A percentile compares a stretch with the other conserved stretches of the same genome.
Conservation (phyloP, 192 early-diverging fungal genomes). For the Backusella liffmaniae region DNA sequence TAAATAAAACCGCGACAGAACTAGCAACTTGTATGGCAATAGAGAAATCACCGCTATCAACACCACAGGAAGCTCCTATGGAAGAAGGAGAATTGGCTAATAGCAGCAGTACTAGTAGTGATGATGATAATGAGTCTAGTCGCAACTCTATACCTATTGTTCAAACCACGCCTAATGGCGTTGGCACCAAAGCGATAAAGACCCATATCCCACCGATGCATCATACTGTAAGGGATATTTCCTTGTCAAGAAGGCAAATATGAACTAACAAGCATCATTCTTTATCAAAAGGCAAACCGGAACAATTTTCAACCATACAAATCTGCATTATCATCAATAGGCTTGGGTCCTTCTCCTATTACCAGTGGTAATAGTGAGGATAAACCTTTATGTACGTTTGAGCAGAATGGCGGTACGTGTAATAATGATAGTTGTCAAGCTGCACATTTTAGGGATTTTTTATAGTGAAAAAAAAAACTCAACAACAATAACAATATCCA, state of each 20-base stretch:
- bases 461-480: not conserved
- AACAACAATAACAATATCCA: not conserved
- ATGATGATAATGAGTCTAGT: not conserved
- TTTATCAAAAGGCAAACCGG: not conserved
- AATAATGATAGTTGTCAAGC: constrained; percentile 7
- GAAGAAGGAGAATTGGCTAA: not conserved
- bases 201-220: not conserved
- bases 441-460: constrained; percentile 7
- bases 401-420: constrained; percentile 8
- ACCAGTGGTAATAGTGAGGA: not conserved
- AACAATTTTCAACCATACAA: not conserved
- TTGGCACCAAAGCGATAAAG: not conserved
- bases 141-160: not conserved
- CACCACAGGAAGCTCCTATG: not conserved
- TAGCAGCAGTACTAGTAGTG: not conserved
- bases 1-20: not conserved
- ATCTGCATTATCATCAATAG: constrained; percentile 6
- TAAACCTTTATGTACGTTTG: not conserved
- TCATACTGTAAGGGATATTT: not conserved
- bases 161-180: not conserved
- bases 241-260: not conserved
- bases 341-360: not conserved
- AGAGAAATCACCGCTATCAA: not conserved
- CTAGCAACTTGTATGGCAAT: not conserved
- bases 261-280: not conserved